Evolutionary conservation across 768 basidiomycete genomes (phyloP).

Genomic region (Tephrocybe sp.): DNA sequence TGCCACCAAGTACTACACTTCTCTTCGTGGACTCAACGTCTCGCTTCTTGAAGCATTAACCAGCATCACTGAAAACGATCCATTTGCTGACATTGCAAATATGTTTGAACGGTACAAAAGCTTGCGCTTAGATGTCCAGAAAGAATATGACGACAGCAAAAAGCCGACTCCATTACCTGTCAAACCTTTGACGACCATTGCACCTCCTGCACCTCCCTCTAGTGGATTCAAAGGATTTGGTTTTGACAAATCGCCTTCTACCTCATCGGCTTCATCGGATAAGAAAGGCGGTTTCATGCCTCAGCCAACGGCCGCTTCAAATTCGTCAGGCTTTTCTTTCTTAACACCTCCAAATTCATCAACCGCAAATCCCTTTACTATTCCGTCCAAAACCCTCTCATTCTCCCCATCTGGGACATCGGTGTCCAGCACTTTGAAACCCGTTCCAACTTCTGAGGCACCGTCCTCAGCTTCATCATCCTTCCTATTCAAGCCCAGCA

Average conservation of each 20-base stretch:
- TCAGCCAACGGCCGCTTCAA: slow-evolving; percentile 2
- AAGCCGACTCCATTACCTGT: slow-evolving; percentile 7
- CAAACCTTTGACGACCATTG: slow-evolving; percentile 25
- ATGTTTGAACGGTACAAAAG: slow-evolving; percentile 58
- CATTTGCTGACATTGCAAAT: slow-evolving; percentile 62
- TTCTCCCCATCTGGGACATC: not conserved
- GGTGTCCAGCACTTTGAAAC: not conserved
- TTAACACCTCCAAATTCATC: not conserved
- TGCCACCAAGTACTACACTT: slow-evolving; percentile 58
- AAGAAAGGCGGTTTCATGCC: slow-evolving; percentile 2
- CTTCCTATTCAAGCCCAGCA: not conserved
- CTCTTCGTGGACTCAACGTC: slow-evolving; percentile 72
- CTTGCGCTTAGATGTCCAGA: slow-evolving; percentile 51
- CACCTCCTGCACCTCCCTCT: slow-evolving; percentile 19
- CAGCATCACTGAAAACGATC: slow-evolving; percentile 61
- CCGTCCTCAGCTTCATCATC: not conserved
- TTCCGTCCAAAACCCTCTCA: not conserved
- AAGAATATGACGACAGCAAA: slow-evolving; percentile 45
- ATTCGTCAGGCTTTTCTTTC: slow-evolving; percentile 11
- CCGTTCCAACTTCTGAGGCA: not conserved
- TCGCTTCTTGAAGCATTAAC: slow-evolving; percentile 60
- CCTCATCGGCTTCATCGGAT: not conserved
- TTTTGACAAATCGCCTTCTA: slow-evolving; percentile 18
- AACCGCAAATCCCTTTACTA: slow-evolving; percentile 1
- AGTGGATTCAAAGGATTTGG: slow-evolving; percentile 24